Percentiles rank a stretch among this genome's conserved stretches.
These are phyloP conservation scores for Wickerhamomyces chaumierensis DNA, from an alignment of 805 yeast genomes.

Conservation along the genomic window DNA sequence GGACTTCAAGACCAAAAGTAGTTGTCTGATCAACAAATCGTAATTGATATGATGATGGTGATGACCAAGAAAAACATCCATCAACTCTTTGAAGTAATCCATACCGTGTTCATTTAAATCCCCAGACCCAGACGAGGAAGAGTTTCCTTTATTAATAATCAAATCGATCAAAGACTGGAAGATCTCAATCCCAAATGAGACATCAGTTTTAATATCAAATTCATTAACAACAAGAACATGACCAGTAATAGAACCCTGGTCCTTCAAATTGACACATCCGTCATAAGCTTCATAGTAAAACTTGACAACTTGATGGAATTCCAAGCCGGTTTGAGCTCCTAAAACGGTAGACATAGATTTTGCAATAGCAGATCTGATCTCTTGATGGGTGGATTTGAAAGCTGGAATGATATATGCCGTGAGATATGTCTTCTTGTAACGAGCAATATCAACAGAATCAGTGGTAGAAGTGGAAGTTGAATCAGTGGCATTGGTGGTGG, in stretches of 20 bases:
- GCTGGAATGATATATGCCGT: neutral
- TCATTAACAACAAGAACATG: neutral
- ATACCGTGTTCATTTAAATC: neutral
- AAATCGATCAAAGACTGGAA: neutral
- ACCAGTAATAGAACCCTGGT: neutral
- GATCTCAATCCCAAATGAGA: neutral
- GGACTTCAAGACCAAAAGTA: slow-evolving; percentile 15
- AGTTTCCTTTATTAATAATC: neutral
- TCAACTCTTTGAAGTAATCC: neutral
- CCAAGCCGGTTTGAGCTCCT: neutral
- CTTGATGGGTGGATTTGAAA: neutral
- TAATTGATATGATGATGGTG: neutral
- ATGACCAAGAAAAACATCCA: neutral
- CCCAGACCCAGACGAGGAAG: no score
- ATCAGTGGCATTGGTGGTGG: no score
- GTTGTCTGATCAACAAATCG: slow-evolving; percentile 10
- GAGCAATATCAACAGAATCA: neutral
- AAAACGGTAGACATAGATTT: neutral
- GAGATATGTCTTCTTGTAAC: neutral
- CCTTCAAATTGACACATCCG: neutral
- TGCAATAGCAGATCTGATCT: neutral
- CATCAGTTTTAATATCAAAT: neutral
- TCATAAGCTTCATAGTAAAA: neutral
- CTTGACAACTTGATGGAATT: neutral
- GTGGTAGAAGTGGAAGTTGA: no score